Evolutionary conservation across 257 asterid species (phyloP).

Genomic region (Gentiana dahurica): DNA sequence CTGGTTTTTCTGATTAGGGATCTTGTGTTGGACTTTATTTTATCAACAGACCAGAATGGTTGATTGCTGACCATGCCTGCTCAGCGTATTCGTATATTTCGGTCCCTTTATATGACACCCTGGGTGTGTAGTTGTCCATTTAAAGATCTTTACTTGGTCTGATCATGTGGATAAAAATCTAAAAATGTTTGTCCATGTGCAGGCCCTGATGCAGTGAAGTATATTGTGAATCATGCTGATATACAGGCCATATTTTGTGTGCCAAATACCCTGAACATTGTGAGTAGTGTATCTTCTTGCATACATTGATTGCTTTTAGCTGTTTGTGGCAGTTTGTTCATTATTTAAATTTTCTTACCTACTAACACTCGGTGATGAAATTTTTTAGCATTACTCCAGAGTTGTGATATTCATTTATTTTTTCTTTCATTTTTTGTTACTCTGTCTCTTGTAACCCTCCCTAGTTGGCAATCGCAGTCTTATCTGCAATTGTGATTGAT

Average conservation of each 20-base stretch:
- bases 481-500: no score
- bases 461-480: no score
- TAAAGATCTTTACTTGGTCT: constrained; percentile 14
- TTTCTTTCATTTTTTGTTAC: no score
- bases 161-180: constrained; percentile 14
- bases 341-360: no score
- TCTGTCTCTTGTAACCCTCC: no score
- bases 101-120: constrained; percentile 96
- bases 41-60: constrained; percentile 90
- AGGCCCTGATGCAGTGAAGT: constrained; percentile 98
- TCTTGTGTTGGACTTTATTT: constrained; percentile 81
- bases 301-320: no score
- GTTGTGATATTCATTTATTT: no score
- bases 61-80: constrained; percentile 88
- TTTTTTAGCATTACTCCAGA: no score
- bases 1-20: constrained; percentile 42
- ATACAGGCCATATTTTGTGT: constrained; percentile 81
- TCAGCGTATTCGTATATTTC: constrained; percentile 81
- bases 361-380: no score
- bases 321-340: no score
- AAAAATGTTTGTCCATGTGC: constrained; percentile 14
- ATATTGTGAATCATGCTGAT: constrained; percentile 72
- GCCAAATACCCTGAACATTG: constrained; percentile 66
- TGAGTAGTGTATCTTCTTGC: constrained; percentile 25
- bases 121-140: constrained; percentile 54